Evolutionary conservation across 2,329 filamentous ascomycete species (phyloP).

Genomic region (Colletotrichum tabaci): DNA sequence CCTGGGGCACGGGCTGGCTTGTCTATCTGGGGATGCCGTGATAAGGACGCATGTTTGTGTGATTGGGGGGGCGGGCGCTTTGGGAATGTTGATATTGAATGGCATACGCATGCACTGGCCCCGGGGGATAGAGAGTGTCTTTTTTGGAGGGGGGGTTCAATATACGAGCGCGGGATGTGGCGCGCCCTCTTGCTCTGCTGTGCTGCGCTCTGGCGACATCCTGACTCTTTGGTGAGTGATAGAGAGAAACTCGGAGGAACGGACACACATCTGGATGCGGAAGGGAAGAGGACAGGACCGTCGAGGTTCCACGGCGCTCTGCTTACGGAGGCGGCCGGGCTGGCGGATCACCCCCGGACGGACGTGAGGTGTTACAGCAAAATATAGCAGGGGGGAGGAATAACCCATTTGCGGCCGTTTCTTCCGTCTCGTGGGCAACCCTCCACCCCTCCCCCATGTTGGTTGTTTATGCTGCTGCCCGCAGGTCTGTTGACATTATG

Average conservation of each 20-base stretch:
- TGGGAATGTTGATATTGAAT: neutral
- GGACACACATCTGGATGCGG: neutral
- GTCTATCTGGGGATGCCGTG: conserved; percentile 1
- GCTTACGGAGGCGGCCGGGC: neutral
- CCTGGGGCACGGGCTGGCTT: neutral
- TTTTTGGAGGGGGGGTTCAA: neutral
- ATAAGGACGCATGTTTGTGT: conserved; percentile 8
- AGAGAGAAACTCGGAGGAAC: neutral
- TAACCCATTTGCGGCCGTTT: neutral
- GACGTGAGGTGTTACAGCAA: too few relatives aligned
- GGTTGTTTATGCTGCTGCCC: neutral
- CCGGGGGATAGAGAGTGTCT: too few relatives aligned
- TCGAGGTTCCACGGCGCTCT: neutral
- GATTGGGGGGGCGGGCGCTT: neutral
- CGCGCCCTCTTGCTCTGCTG: neutral
- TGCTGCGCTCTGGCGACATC: neutral
- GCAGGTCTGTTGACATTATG: neutral
- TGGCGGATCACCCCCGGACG: neutral
- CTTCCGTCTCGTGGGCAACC: too few relatives aligned
- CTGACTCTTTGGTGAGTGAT: neutral
- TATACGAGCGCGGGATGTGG: neutral
- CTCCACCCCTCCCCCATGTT: neutral
- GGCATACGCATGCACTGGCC: neutral
- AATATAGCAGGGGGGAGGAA: neutral
- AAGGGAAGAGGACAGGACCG: neutral